Base-by-base conservation (phyloP, 1,284 basidiomycete genomes). In the Ceratobasidium papillatum region DNA sequence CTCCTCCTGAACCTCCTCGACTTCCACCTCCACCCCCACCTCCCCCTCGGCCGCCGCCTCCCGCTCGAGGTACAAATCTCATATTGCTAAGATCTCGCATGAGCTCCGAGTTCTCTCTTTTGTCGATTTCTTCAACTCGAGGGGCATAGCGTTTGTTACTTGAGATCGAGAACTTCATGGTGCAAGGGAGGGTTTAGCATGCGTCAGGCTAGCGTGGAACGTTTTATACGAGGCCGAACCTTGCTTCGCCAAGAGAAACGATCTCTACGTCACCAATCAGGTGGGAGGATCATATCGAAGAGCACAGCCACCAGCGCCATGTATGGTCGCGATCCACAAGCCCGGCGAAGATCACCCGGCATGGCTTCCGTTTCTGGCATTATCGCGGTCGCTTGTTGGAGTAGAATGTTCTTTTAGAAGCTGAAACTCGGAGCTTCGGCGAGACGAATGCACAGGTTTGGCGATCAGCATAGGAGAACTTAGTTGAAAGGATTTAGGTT, bases 91-190 rank as follows among this genome's bases (percentile, higher is more conserved):
- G 30, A 25, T 71, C 66, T 17, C 54, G 22, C 17, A 59, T 27
- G 14, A 71, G 56, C 32, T 71, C 66, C 25, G 34, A n/a, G 43
- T 71, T 71, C 22, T 71, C 54, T 38, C 66, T 17, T 19, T 34
- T 59, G 54, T 71, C 66, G 8, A 71, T 34, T 25, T 71, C 66
- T n/a, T 71, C 66, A 66, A 51, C 12, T 41, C 51, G 27, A 43
- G 49, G 49, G 25, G 14, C 17, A 32, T 56, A 58, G 17, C 65
- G 49, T 69, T 58, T 69, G 12, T 38, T 38, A 58, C 11, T 7
- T 2, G 52, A 51, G 2, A 69, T 19, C 2, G 65, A 69, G 30
- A 69, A 45, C 52, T 36, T 54, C 65, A 69, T 69, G 49, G n/a
- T 56, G 14, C 19, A 38, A n/a, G 5, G 58, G 34, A 22, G 17